phyloP scores from a whole-genome alignment of 306 rosid genomes.

The Prunus kanzakura region DNA sequence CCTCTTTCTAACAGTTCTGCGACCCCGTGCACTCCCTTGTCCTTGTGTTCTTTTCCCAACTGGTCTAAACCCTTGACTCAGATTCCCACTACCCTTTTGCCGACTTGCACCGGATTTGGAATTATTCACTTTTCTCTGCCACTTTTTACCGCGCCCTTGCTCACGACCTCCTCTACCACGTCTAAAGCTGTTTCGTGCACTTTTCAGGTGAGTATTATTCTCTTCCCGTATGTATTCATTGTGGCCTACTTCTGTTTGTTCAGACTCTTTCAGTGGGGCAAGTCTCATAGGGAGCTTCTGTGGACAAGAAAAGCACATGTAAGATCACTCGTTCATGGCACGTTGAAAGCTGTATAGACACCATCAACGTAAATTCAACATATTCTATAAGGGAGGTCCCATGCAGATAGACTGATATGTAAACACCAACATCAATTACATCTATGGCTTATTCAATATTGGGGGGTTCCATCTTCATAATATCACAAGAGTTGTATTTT shows the following conservation, averaged over 20 bases:
- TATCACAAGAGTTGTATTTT: neutral
- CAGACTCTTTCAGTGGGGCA: constrained; percentile 47
- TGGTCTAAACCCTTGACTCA: constrained; percentile 49
- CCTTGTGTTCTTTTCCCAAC: constrained; percentile 51
- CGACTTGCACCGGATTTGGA: constrained; percentile 44
- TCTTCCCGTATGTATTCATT: constrained; percentile 40
- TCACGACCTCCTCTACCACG: constrained; percentile 75
- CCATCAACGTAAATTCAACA: neutral
- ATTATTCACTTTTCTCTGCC: constrained; percentile 44
- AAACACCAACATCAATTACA: neutral
- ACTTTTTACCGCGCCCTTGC: constrained; percentile 61
- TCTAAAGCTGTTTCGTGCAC: constrained; percentile 49
- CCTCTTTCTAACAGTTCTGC: constrained; percentile 81
- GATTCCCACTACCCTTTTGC: constrained; percentile 39
- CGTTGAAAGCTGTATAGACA: neutral
- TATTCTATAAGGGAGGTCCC: neutral
- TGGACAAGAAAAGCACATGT: constrained; percentile 11
- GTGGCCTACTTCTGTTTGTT: constrained; percentile 39
- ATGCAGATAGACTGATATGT: neutral
- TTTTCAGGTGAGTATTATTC: constrained; percentile 43
- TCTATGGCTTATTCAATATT: neutral
- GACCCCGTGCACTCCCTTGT: constrained; percentile 78
- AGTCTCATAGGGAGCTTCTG: constrained; percentile 72
- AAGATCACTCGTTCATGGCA: neutral
- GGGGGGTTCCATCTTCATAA: neutral